Conservation (phyloP, 2,329 filamentous ascomycete species). For the Amesomyces nigricolor region DNA sequence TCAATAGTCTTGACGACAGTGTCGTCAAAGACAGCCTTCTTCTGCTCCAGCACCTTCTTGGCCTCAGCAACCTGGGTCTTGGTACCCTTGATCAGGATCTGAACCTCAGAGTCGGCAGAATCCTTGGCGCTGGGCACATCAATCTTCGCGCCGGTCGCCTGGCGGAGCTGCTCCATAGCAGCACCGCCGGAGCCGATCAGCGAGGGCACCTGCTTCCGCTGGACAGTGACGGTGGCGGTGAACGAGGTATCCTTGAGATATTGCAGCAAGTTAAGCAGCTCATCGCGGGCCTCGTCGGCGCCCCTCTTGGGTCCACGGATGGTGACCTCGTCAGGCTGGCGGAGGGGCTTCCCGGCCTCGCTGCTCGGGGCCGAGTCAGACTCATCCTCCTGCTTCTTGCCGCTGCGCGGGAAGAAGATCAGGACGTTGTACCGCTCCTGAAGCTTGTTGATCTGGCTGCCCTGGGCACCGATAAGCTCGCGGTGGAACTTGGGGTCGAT, state of each 20-base stretch:
- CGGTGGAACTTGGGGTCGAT: slow-evolving; percentile 91
- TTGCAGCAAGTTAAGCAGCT: slow-evolving; percentile 81
- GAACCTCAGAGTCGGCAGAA: slow-evolving; percentile 62
- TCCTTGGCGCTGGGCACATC: slow-evolving; percentile 83
- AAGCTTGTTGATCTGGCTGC: slow-evolving; percentile 82
- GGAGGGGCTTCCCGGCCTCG: slow-evolving; percentile 59
- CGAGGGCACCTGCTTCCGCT: slow-evolving; percentile 88
- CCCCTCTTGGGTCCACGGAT: slow-evolving; percentile 89
- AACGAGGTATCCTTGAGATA: slow-evolving; percentile 86
- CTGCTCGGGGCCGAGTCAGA: slow-evolving; percentile 63
- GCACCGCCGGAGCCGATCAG: slow-evolving; percentile 86
- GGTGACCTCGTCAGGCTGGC: slow-evolving; percentile 81
- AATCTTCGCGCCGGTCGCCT: slow-evolving; percentile 79
- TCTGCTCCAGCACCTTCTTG: slow-evolving; percentile 83
- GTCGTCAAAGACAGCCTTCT: slow-evolving; percentile 80
- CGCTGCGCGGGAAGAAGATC: slow-evolving; percentile 80
- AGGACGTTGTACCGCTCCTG: slow-evolving; percentile 90
- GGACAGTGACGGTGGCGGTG: slow-evolving; percentile 72
- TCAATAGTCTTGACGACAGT: slow-evolving; percentile 80
- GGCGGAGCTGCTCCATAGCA: slow-evolving; percentile 84
- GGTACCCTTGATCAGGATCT: slow-evolving; percentile 88
- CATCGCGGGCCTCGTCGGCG: slow-evolving; percentile 84
- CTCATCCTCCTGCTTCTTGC: slow-evolving; percentile 66
- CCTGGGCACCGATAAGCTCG: slow-evolving; percentile 85
- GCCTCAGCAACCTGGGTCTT: slow-evolving; percentile 87